Evolutionary conservation across 1,284 basidiomycete species (phyloP).

Genomic region (Pulveroboletus sp.): DNA sequence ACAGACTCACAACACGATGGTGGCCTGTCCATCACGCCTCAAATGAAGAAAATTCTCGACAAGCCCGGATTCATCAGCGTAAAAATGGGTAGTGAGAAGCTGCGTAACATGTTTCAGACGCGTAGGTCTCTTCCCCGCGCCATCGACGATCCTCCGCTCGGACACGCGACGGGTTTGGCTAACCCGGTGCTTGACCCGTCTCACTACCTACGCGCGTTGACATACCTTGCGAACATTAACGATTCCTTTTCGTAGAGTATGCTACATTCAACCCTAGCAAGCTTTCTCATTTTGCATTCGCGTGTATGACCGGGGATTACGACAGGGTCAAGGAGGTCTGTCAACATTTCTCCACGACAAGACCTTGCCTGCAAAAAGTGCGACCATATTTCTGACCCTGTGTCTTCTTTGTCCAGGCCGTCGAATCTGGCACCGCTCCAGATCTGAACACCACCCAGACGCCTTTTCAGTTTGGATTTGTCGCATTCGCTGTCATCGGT

Average conservation of each 20-base stretch:
- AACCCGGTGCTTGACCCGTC: no score
- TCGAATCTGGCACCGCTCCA: conserved; percentile 44
- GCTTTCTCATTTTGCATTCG: conserved; percentile 42
- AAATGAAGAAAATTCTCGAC: conserved; percentile 42
- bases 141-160: neutral
- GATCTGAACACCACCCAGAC: conserved; percentile 48
- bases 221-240: neutral
- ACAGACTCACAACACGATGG: conserved; percentile 21
- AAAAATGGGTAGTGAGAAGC: conserved; percentile 36
- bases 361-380: neutral
- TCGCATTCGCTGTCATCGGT: conserved; percentile 45
- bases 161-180: no score
- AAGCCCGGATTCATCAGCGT: conserved; percentile 40
- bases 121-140: conserved; percentile 27
- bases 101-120: conserved; percentile 42
- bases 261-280: conserved; percentile 26
- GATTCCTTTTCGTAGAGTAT: conserved; percentile 19
- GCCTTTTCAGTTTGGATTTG: conserved; percentile 49
- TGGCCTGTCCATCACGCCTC: conserved; percentile 40
- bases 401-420: conserved; percentile 31
- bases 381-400: neutral
- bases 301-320: conserved; percentile 41
- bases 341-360: neutral
- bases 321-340: conserved; percentile 36
- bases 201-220: no score